A percentile compares a stretch with the other conserved stretches of the same genome.
Conservation (phyloP, 192 early-diverging fungal genomes). For the Funneliformis geosporum region DNA sequence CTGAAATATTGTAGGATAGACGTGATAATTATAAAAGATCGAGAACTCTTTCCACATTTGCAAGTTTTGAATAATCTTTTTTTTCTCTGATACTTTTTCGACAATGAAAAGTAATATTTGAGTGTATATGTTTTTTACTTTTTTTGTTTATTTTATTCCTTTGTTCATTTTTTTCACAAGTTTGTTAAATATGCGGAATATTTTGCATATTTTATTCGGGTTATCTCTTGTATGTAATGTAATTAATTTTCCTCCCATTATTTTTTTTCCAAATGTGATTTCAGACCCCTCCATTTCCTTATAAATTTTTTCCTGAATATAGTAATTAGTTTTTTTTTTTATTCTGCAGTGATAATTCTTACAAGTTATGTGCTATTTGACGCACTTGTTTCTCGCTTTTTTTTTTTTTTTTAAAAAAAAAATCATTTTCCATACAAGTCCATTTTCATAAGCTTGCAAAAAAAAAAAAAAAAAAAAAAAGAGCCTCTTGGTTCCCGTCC, state of each 20-base stretch:
- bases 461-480: neutral
- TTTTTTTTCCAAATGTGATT: neutral
- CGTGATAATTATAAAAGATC: neutral
- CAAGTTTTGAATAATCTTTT: neutral
- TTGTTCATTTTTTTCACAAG: neutral
- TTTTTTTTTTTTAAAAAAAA: too few species aligned
- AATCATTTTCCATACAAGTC: too few species aligned
- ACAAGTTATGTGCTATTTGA: neutral
- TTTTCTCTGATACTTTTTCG: neutral
- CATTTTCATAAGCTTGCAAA: neutral
- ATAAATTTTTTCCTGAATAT: neutral
- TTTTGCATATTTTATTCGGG: neutral
- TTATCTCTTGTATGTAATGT: constrained; percentile 18
- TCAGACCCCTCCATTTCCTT: neutral
- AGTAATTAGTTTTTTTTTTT: neutral
- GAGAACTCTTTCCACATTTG: neutral
- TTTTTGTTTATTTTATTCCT: constrained; percentile 19
- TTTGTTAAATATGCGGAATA: neutral
- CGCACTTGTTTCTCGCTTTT: neutral
- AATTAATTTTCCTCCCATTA: neutral
- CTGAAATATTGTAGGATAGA: neutral
- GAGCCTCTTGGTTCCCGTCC: too few species aligned
- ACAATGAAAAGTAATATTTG: constrained; percentile 15
- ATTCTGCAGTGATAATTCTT: neutral
- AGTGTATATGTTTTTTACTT: constrained; percentile 5